A percentile compares a stretch with the other conserved stretches of the same genome.
These are phyloP conservation scores for Diaporthe longicolla DNA, from an alignment of 2,329 filamentous ascomycete species.

Conservation along the genomic window DNA sequence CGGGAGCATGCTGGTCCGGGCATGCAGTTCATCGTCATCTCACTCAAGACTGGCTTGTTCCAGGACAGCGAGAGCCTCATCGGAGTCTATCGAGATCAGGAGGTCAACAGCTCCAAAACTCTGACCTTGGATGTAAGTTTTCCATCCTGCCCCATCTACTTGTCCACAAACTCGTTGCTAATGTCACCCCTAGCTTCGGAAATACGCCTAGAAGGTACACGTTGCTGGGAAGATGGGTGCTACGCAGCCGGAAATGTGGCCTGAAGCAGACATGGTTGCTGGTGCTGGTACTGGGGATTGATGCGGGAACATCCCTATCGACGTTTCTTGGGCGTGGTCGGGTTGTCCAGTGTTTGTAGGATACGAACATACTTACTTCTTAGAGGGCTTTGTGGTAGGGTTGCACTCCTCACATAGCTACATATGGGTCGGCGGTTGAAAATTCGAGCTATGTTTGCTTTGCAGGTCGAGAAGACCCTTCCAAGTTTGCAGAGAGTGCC, in stretches of 20 bases:
- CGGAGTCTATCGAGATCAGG: constrained; percentile 95
- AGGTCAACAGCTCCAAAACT: constrained; percentile 90
- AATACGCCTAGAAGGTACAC: constrained; percentile 30
- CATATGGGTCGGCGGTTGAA: background rate
- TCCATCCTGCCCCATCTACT: background rate
- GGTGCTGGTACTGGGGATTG: background rate
- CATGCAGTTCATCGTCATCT: constrained; percentile 99
- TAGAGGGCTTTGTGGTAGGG: background rate
- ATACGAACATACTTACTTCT: background rate
- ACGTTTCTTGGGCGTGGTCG: background rate
- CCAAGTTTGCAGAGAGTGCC: too few species aligned
- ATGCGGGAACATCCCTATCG: background rate
- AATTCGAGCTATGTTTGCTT: background rate
- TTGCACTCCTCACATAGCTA: background rate
- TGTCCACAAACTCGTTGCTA: background rate
- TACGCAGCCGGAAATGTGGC: too few species aligned
- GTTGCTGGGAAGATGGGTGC: background rate
- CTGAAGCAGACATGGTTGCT: background rate
- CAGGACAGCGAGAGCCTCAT: constrained; percentile 97
- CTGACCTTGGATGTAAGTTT: constrained; percentile 93
- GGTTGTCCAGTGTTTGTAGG: background rate
- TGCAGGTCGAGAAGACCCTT: background rate
- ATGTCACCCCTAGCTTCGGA: constrained; percentile 35
- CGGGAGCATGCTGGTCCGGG: constrained; percentile 93
- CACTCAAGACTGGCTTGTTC: constrained; percentile 94